These are phyloP conservation scores for Amanita molliuscula DNA, from an alignment of 768 basidiomycete species.

Conservation along the genomic window DNA sequence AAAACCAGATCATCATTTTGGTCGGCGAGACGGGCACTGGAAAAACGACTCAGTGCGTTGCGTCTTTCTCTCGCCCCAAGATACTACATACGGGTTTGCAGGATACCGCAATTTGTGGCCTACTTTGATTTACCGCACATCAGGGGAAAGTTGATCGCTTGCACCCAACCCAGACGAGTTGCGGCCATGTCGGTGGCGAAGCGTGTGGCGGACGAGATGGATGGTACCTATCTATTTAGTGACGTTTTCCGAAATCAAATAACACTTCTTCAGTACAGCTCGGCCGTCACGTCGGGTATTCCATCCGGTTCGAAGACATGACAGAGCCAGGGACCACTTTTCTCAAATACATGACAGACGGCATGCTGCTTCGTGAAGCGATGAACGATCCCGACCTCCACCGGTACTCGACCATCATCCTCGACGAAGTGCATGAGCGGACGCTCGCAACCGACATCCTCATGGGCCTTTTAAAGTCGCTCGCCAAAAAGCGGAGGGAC, in stretches of 20 bases:
- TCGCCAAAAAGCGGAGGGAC: slow-evolving; percentile 73
- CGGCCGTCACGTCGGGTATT: slow-evolving; percentile 93
- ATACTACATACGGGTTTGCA: slow-evolving; percentile 18
- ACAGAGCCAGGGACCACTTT: slow-evolving; percentile 85
- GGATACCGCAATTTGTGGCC: slow-evolving; percentile 94
- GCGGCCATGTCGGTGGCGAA: slow-evolving; percentile 98
- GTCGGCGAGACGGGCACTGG: slow-evolving; percentile 94
- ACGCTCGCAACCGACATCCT: slow-evolving; percentile 97
- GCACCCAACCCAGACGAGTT: slow-evolving; percentile 93
- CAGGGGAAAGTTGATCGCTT: slow-evolving; percentile 86
- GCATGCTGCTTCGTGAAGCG: slow-evolving; percentile 96
- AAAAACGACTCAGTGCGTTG: slow-evolving; percentile 86
- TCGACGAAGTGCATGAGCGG: slow-evolving; percentile 98
- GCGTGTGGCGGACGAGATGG: slow-evolving; percentile 99
- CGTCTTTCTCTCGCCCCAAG: neutral
- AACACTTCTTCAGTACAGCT: slow-evolving; percentile 58
- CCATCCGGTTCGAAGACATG: slow-evolving; percentile 98
- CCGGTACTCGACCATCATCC: slow-evolving; percentile 94
- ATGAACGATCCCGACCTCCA: slow-evolving; percentile 90
- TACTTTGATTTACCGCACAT: slow-evolving; percentile 90
- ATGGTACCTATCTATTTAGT: slow-evolving; percentile 46
- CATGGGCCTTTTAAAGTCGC: slow-evolving; percentile 88
- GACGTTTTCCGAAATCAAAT: neutral
- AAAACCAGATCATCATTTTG: slow-evolving; percentile 83
- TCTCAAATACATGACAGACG: slow-evolving; percentile 99